These are phyloP conservation scores for Guadua angustifolia DNA, from an alignment of 176 grass and related monocot species.

Conservation along the genomic window DNA sequence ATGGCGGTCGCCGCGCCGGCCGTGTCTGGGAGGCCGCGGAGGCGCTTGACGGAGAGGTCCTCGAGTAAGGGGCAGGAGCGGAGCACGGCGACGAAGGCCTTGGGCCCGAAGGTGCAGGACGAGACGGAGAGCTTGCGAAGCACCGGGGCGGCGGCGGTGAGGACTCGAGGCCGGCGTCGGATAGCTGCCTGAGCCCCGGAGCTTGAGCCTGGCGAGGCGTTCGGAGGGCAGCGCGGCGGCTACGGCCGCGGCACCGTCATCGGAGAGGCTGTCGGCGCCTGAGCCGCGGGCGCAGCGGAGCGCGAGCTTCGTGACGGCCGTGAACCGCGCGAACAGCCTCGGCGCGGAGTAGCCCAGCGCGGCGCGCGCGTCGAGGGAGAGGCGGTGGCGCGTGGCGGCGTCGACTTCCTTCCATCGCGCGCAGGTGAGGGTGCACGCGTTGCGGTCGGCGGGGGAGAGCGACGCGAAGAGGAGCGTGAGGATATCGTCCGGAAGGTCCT, in stretches of 20 bases:
- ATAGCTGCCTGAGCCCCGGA: slow-evolving; percentile 70
- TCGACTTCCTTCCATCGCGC: slow-evolving; percentile 72
- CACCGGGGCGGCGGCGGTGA: slow-evolving; percentile 47
- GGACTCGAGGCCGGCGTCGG: slow-evolving; percentile 68
- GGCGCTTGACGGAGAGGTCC: slow-evolving; percentile 91
- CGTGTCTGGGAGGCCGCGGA: slow-evolving; percentile 75
- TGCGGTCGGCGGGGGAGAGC: slow-evolving; percentile 67
- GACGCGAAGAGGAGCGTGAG: slow-evolving; percentile 71
- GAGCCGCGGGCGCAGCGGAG: slow-evolving; percentile 65
- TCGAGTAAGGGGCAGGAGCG: slow-evolving; percentile 60
- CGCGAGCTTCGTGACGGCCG: slow-evolving; percentile 66
- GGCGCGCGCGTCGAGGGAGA: slow-evolving; percentile 62
- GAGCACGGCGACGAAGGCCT: slow-evolving; percentile 75
- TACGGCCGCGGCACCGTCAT: slow-evolving; percentile 57
- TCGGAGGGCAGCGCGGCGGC: slow-evolving; percentile 44
- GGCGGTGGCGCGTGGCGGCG: slow-evolving; percentile 61
- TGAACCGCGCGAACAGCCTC: slow-evolving; percentile 63
- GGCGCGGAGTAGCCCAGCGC: slow-evolving; percentile 41
- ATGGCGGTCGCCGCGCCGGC: slow-evolving; percentile 45
- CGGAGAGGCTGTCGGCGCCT: slow-evolving; percentile 67
- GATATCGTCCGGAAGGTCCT: slow-evolving; percentile 89
- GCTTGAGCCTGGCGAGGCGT: slow-evolving; percentile 74
- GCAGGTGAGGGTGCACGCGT: slow-evolving; percentile 74
- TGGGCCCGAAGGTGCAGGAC: slow-evolving; percentile 84
- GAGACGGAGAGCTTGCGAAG: slow-evolving; percentile 83